Conservation (phyloP, 345 rosid species). For the Cardiospermum halicacabum region DNA sequence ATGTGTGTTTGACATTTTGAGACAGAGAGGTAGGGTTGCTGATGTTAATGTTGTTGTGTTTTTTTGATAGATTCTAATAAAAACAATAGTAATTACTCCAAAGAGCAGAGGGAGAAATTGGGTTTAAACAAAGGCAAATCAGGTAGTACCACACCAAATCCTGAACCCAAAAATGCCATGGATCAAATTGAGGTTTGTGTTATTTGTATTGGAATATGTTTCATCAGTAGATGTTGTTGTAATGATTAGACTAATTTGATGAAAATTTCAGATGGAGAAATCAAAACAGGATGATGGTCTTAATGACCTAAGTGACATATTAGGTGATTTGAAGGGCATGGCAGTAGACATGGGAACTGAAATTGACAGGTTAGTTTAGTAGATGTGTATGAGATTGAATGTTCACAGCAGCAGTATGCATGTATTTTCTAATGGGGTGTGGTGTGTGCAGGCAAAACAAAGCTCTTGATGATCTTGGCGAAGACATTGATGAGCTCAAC, state of each 20-base stretch:
- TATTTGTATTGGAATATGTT: background rate
- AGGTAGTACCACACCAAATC: constrained; percentile 30
- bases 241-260: background rate
- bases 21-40: background rate
- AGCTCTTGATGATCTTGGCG: constrained; percentile 68
- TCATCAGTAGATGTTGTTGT: background rate
- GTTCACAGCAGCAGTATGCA: no score
- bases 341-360: constrained; percentile 93
- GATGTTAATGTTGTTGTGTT: background rate
- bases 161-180: constrained; percentile 51
- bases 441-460: constrained; percentile 77
- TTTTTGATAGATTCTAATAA: constrained; percentile 41
- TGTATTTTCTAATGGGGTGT: background rate
- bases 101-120: constrained; percentile 66
- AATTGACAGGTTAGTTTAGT: constrained; percentile 70
- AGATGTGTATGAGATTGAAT: no score
- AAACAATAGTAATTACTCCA: constrained; percentile 35
- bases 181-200: constrained; percentile 79
- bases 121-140: constrained; percentile 49
- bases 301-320: constrained; percentile 62
- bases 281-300: constrained; percentile 83
- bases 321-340: constrained; percentile 92
- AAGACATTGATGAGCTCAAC: constrained; percentile 79
- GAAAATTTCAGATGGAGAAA: constrained; percentile 57
- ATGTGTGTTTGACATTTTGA: background rate